phyloP scores from a whole-genome alignment of 2,329 filamentous ascomycete genomes.

The Talaromyces sp. region DNA sequence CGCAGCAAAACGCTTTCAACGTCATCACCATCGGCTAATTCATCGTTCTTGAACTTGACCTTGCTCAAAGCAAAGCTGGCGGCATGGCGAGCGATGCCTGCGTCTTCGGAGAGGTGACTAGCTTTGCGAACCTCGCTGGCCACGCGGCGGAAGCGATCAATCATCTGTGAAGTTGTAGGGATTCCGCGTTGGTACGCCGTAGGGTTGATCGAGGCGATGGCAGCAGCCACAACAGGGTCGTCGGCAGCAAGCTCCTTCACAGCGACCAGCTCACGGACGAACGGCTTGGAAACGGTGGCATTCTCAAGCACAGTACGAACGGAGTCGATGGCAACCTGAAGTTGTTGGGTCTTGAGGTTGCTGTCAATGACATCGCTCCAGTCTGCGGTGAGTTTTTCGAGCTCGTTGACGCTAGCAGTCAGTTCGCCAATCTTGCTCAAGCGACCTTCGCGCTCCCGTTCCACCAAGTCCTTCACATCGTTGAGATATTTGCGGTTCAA shows the following conservation, averaged over 20 bases:
- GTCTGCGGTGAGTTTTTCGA: slow-evolving; percentile 80
- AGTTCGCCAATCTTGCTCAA: slow-evolving; percentile 82
- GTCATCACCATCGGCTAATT: slow-evolving; percentile 75
- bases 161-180: slow-evolving; percentile 74
- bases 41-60: slow-evolving; percentile 92
- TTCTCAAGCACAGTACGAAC: slow-evolving; percentile 79
- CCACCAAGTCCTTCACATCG: slow-evolving; percentile 75
- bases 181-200: slow-evolving; percentile 89
- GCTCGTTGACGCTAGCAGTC: slow-evolving; percentile 69
- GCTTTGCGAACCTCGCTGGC: slow-evolving; percentile 92
- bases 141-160: slow-evolving; percentile 93
- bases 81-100: slow-evolving; percentile 89
- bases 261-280: slow-evolving; percentile 87
- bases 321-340: slow-evolving; percentile 92
- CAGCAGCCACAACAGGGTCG: slow-evolving; percentile 82
- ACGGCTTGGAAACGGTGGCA: slow-evolving; percentile 70
- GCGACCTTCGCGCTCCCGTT: slow-evolving; percentile 80
- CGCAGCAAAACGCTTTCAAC: slow-evolving; percentile 90
- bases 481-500: slow-evolving; percentile 80
- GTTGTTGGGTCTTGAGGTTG: slow-evolving; percentile 90
- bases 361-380: slow-evolving; percentile 89
- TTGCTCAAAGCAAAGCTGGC: slow-evolving; percentile 87
- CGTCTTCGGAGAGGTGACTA: slow-evolving; percentile 83
- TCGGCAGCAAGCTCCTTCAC: slow-evolving; percentile 86
- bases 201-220: slow-evolving; percentile 95